Evolutionary conservation across 2,329 filamentous ascomycete species (phyloP), one percentile per base, ranked within the genome.

Genomic region (Aspergillus alliaceus): DNA sequence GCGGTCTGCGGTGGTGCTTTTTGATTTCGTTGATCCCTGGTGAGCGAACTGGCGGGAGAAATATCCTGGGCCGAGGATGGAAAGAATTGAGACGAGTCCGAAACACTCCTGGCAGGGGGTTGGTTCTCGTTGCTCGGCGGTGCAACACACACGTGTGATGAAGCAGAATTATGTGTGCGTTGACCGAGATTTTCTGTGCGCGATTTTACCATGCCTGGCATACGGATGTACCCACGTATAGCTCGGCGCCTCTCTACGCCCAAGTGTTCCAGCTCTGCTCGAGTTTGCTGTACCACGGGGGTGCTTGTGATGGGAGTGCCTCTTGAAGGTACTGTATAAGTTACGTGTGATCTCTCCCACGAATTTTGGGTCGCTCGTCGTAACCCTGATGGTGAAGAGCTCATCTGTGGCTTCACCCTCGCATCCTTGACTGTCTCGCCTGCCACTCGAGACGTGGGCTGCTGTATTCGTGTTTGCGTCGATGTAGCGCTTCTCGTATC

Each of bases 191-290:
- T 65, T 58, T 69, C 70, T 24, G 66, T 68, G 8, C 66, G 65
- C 32, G 69, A 66, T 49, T 62, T 70, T 6, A 61, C 64, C 24
- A 69, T 62, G 32, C 65, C 69, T 60, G 67, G 63, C 54, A 66
- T 74, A 71, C 63, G 72, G 70, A 69, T 75, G 72, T 65, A 73
- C 53, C 72, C 72, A 74, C 67, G 70, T 58, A 72, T 73, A 61
- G 63, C 59, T 59, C 46, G 62, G 25, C 47, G 63, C 37, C 58
- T 59, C 56, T 64, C 56, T 53, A 52, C 40, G 27, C 34, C 40
- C 42, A 40, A 25, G 54, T 40, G 51, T 32, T 44, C 54, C 49
- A 32, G 12, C 50, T 61, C 56, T 53, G 34, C 31, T 51, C 52
- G 58, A 14, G 59, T 18, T 31, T 31, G 60, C 50, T 64, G 64